Percentiles rank a stretch among this genome's conserved stretches.
Conservation (phyloP, 1,284 basidiomycete species). For the Ustilago tritici region DNA sequence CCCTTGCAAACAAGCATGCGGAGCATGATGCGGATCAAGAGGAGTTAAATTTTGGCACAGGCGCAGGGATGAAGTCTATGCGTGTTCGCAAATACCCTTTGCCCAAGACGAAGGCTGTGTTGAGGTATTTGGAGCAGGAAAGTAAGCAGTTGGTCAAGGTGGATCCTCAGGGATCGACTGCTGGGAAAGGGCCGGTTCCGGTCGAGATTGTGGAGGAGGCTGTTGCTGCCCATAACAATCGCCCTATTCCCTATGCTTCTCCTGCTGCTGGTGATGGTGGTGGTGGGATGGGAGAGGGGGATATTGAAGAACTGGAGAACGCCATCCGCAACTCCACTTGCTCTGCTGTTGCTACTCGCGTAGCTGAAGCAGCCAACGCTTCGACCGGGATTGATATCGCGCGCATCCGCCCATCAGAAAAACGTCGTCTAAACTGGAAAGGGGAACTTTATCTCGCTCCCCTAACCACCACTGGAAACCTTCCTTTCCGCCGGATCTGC, state of each 20-base stretch:
- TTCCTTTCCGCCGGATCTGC: slow-evolving; percentile 93
- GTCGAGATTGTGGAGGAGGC: slow-evolving; percentile 18
- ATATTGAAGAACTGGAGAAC: slow-evolving; percentile 60
- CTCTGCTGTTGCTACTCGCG: slow-evolving; percentile 14
- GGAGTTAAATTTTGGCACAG: slow-evolving; percentile 81
- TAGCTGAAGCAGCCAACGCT: slow-evolving; percentile 28
- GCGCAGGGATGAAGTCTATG: slow-evolving; percentile 40
- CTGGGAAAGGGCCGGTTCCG: slow-evolving; percentile 46
- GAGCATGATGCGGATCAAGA: slow-evolving; percentile 74
- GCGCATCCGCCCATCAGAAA: slow-evolving; percentile 81
- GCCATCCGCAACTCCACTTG: slow-evolving; percentile 36
- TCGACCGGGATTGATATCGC: slow-evolving; percentile 70
- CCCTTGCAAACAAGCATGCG: not conserved
- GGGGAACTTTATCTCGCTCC: slow-evolving; percentile 90
- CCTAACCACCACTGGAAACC: slow-evolving; percentile 92
- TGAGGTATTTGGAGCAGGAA: slow-evolving; percentile 52
- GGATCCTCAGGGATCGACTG: slow-evolving; percentile 26
- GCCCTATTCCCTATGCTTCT: slow-evolving; percentile 73
- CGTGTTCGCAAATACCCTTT: slow-evolving; percentile 52
- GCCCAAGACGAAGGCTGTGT: slow-evolving; percentile 55
- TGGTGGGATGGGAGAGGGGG: slow-evolving; percentile 24
- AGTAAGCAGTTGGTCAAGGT: slow-evolving; percentile 25
- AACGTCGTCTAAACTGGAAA: slow-evolving; percentile 86
- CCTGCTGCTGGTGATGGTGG: not conserved
- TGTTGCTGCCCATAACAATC: slow-evolving; percentile 18